phyloP scores from a whole-genome alignment of 2,329 filamentous ascomycete genomes.

The Phialemoniopsis sp. region DNA sequence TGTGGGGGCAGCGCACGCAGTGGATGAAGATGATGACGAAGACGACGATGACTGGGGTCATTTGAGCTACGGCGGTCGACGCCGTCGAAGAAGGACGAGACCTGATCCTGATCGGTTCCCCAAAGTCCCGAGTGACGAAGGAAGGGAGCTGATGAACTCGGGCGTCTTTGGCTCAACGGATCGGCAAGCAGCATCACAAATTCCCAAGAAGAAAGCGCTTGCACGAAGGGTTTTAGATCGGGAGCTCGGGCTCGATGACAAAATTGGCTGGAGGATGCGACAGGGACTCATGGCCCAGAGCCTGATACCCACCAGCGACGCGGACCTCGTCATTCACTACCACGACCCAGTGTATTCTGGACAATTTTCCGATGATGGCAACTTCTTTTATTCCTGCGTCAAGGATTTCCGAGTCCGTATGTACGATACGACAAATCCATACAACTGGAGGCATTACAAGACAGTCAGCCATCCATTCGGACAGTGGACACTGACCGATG shows the following conservation, averaged over 20 bases:
- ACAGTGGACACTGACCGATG: conserved; percentile 95
- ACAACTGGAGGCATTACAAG: conserved; percentile 95
- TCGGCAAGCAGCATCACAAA: conserved; percentile 34
- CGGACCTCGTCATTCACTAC: conserved; percentile 87
- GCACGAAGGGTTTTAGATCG: conserved; percentile 72
- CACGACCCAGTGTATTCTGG: conserved; percentile 86
- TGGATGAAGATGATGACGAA: not conserved
- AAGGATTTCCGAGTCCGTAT: conserved; percentile 94
- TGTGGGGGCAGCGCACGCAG: too few species aligned
- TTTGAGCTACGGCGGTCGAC: conserved; percentile 28
- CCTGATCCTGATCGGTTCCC: conserved; percentile 63
- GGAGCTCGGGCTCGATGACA: conserved; percentile 69
- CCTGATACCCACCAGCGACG: conserved; percentile 71
- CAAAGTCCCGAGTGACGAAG: conserved; percentile 77
- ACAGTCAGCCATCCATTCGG: conserved; percentile 81
- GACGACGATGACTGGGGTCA: not conserved
- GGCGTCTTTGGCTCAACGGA: conserved; percentile 75
- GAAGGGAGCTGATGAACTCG: conserved; percentile 73
- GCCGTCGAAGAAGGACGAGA: conserved; percentile 35
- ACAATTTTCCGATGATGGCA: conserved; percentile 94
- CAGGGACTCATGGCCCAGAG: conserved; percentile 63
- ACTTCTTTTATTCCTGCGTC: conserved; percentile 91
- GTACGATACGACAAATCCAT: conserved; percentile 96
- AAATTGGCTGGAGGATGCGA: conserved; percentile 55
- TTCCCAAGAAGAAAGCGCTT: conserved; percentile 44